These are phyloP conservation scores for Leptodermis oblonga DNA, from an alignment of 257 asterid genomes.

Conservation along the genomic window DNA sequence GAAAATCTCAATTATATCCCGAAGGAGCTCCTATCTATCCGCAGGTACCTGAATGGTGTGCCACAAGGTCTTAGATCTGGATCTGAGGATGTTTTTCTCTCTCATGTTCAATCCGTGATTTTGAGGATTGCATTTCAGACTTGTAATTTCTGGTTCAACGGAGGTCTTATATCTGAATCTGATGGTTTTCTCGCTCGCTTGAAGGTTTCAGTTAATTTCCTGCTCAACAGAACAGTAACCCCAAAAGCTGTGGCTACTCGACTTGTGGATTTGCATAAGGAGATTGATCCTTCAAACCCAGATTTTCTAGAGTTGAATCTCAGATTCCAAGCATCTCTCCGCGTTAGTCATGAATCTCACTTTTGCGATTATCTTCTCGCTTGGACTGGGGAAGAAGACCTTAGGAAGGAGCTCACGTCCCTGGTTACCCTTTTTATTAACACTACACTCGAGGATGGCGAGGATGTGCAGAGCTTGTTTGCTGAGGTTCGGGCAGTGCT, in stretches of 20 bases:
- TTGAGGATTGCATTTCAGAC: neutral
- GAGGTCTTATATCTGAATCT: too few relatives aligned
- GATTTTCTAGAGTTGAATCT: neutral
- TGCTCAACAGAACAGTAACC: neutral
- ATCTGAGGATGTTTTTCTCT: too few relatives aligned
- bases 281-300: neutral
- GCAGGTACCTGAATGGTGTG: too few relatives aligned
- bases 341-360: neutral
- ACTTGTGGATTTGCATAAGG: neutral
- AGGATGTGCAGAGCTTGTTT: neutral
- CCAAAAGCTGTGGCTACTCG: neutral
- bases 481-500: neutral
- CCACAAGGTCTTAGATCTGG: too few relatives aligned
- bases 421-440: neutral
- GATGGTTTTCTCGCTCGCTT: too few relatives aligned
- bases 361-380: neutral
- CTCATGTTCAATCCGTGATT: neutral
- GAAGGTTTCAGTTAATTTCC: too few relatives aligned
- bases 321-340: neutral
- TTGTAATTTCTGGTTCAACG: slow-evolving; percentile 1
- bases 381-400: too few relatives aligned
- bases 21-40: too few relatives aligned
- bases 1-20: too few relatives aligned
- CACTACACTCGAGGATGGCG: neutral
- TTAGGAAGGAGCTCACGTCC: neutral